Base-by-base conservation (phyloP, 2,329 filamentous ascomycete genomes). In the Ophiobolus disseminans region DNA sequence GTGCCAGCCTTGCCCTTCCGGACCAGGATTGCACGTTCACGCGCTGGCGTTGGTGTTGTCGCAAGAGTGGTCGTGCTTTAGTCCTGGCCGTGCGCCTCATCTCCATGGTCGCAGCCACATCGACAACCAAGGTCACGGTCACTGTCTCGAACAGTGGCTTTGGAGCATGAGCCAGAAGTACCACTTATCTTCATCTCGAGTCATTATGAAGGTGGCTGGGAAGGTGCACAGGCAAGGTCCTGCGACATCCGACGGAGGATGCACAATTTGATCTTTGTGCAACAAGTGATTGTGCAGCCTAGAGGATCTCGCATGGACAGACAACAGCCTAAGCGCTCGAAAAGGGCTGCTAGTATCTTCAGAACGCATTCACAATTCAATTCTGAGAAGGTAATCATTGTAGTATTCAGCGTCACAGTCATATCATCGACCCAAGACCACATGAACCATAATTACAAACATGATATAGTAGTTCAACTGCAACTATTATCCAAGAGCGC, bases 381-480 rank as follows among this genome's bases (percentile, higher is more conserved):
- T 32, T 41, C 46, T 39, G 37, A 59, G 50, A 63, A 63, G 51
- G 39, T 43, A 57, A 55, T 48, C 21, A 40, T 60, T 57, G 53
- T 44, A 50, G n/a, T 32, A 32, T 53, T 56, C 50, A n/a, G 47
- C 49, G 45, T 48, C 54, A 42, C 50, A 45, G n/a, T 46, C 50
- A 36, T 49, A 40, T 36, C 26, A 16, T 25, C 48, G 38, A 40
- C 40, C 38, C 40, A n/a, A 49, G 34, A 13, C 30, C 45, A 45
- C 40, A 48, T 45, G 47, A 28, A 53, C 45, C 61, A 60, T 50
- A 56, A 62, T 64, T 64, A 66, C 61, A 63, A 59, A 40, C 8
- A 46, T 51, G 40, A 46, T 51, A 48, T 48, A 35, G 38, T 53
- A 50, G 49, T 39, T 50, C 41, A 48, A 60, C 55, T 39, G 51